Evolutionary conservation across 179 eudicot genomes (phyloP), one percentile per base, ranked within the genome.

Genomic region (Patellifolia procumbens): DNA sequence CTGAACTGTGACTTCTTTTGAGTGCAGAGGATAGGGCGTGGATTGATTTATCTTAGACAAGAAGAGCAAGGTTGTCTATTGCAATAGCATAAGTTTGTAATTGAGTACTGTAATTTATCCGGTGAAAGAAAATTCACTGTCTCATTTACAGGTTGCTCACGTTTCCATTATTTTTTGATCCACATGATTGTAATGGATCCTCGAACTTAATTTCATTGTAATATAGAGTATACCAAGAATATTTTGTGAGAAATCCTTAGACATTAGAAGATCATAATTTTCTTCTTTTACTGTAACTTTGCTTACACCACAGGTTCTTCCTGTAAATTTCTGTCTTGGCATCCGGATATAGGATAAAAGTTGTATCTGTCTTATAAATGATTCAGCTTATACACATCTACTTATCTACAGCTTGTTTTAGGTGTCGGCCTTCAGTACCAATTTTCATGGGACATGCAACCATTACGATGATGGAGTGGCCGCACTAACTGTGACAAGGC

Each of bases 21-120:
- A 24, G 49, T 76, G 86, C 92, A 95, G 99, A 90, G 99, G 79
- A 83, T 95, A 75, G 70, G 73, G 37, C 79, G 91, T 20, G 96
- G 83, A 46, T 88, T 92, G 28, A 74, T 90, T 49, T 90, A 72
- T 79, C 84, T 94, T 78, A 92, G 88, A 82, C 89, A 88, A 49
- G 94, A 88, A 82, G 97, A 91, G 76, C 96, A 87, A 80, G 87
- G 85, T 53, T 92, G 94, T 63, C 78, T 81, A 60, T 46, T 88
- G 58, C 96, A 88, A 81, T 91, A 70, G 79, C 66, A 45, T 39
- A 48, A 52, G 15, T 58, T 24, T 37, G 70, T 75, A 65, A n/a
- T 11, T 10, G 53, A 69, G 45, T 58, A 74, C 72, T 66, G 73
- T 78, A 78, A 52, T 77, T 74, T 59, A 64, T 82, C 24, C 52